Conservation (phyloP, 768 basidiomycete species). For the Amanita muscaria region DNA sequence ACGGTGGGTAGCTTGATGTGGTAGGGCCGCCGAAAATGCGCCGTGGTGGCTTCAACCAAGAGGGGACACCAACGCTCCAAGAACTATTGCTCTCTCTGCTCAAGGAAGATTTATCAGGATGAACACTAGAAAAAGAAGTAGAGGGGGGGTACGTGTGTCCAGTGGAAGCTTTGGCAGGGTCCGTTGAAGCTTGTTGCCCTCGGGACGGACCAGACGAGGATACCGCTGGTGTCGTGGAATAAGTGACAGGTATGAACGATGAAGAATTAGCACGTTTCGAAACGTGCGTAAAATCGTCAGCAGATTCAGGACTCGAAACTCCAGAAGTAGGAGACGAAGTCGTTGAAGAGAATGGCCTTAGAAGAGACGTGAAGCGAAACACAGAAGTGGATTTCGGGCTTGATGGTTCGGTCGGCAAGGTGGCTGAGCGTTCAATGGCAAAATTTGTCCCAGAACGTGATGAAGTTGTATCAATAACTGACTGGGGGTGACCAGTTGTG, state of each 20-base stretch:
- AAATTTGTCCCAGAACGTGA: constrained; percentile 24
- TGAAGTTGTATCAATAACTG: constrained; percentile 54
- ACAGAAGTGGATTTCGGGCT: constrained; percentile 30
- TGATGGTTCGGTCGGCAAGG: constrained; percentile 25
- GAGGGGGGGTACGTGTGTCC: constrained; percentile 81
- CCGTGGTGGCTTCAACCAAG: constrained; percentile 53
- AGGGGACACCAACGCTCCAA: constrained; percentile 65
- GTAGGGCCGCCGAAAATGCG: constrained; percentile 28
- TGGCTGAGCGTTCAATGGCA: constrained; percentile 33
- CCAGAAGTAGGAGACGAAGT: constrained; percentile 19
- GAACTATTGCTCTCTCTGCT: constrained; percentile 38
- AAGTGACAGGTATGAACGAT: constrained; percentile 50
- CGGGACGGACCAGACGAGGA: constrained; percentile 1
- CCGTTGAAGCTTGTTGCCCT: constrained; percentile 10
- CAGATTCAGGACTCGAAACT: constrained; percentile 21
- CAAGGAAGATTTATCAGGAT: constrained; percentile 39
- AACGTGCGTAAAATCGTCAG: constrained; percentile 68
- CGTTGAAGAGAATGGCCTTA: constrained; percentile 50
- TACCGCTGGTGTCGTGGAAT: constrained; percentile 26
- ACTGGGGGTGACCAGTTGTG: constrained; percentile 25
- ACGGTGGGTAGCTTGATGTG: constrained; percentile 17
- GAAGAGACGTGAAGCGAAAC: constrained; percentile 57
- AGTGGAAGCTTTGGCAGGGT: constrained; percentile 18
- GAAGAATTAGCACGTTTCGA: constrained; percentile 45
- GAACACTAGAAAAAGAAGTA: constrained; percentile 38